Evolutionary conservation across 129 eudicot genomes (phyloP), one percentile per base, ranked within the genome.

Genomic region (Pseudognaphalium luteoalbum): DNA sequence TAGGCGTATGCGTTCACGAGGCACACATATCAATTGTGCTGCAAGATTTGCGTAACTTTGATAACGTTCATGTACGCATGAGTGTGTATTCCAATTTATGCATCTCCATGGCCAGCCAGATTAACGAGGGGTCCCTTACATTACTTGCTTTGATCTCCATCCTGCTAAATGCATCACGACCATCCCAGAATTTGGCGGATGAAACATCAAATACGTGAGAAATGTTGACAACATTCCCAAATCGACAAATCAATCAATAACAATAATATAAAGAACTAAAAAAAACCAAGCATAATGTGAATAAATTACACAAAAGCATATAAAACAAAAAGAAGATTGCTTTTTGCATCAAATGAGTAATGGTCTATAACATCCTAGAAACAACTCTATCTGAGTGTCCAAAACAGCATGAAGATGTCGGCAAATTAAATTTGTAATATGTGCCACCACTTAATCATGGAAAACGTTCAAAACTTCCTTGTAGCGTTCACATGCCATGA

Each of bases 381-480:
- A 37, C n/a, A 56, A 33, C 64, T 33, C 37, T n/a, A 44, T 41
- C 35, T 3, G 60, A 32, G 63, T 75, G 51, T 30, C 79, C 63
- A 64, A 29, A 70, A 70, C 70, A 70, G 63, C n/a, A 58, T 7
- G 57, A 74, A 63, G 71, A 50, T 58, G 68, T 84, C 84, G 79
- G 66, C 87, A 54, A 72, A 80, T 80, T 17, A 81, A 73, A 72
- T 30, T 50, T 42, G 77, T 16, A 57, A 70, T 78, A 85, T 14
- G 58, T 16, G 70, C 33, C 37, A 25, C 86, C 70, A 80, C 63
- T 41, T 59, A 60, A 81, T 41, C 66, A 37, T 64, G 77, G 83
- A 81, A 85, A 76, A 65, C 69, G 52, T 66, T 75, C 86, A 84
- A 80, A 89, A 86, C 54, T 73, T 83, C 81, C 81, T 78, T 39